These are phyloP conservation scores for Microglena sp. DNA, from an alignment of 139 green algal species.

Conservation along the genomic window DNA sequence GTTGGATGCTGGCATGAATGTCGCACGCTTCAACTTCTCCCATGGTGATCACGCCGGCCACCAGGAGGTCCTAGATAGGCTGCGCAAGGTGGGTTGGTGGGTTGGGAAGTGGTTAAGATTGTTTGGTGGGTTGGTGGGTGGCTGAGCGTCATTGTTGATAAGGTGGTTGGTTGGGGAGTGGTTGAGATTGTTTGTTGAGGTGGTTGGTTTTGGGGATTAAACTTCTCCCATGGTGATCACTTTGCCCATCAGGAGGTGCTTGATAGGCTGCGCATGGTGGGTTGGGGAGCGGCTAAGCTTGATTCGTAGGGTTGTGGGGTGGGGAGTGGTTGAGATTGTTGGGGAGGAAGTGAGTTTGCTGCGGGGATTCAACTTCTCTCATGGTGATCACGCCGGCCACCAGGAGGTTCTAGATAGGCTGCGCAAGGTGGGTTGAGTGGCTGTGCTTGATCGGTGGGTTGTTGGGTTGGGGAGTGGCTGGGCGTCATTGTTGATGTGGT, in stretches of 20 bases:
- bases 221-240: constrained; percentile 64
- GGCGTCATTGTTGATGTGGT: too few relatives aligned
- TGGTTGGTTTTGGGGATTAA: too few relatives aligned
- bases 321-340: too few relatives aligned
- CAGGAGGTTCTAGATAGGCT: constrained; percentile 44
- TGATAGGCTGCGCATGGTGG: constrained; percentile 42
- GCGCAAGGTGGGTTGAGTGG: too few relatives aligned
- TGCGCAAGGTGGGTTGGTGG: constrained; percentile 28
- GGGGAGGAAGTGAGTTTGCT: too few relatives aligned
- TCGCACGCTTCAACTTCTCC: constrained; percentile 67
- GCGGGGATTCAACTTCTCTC: constrained; percentile 68
- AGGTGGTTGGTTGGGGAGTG: too few relatives aligned
- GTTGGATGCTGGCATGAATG: constrained; percentile 53
- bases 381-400: constrained; percentile 52
- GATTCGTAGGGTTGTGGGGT: too few relatives aligned
- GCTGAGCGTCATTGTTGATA: constrained; percentile 54
- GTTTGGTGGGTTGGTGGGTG: too few relatives aligned
- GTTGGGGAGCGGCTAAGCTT: too few relatives aligned
- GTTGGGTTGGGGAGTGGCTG: too few relatives aligned
- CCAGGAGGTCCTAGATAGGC: constrained; percentile 40
- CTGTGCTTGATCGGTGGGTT: too few relatives aligned
- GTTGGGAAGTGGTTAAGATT: constrained; percentile 31
- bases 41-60: constrained; percentile 56
- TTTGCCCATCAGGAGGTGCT: constrained; percentile 41
- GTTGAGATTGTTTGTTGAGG: too few relatives aligned